Conservation (phyloP, 306 rosid genomes). For the Fragaria ananassa region DNA sequence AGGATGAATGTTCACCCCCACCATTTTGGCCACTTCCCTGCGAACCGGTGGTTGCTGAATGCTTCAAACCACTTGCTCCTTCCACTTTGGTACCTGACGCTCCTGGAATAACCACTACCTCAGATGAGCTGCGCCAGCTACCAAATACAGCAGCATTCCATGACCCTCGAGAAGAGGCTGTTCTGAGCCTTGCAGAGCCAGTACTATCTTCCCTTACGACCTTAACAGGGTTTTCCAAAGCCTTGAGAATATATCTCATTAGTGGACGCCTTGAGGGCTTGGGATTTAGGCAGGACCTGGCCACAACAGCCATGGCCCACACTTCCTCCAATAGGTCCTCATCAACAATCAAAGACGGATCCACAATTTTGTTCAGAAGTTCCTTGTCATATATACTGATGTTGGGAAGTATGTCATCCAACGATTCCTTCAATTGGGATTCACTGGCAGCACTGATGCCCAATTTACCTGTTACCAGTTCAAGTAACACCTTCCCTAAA, state of each 20-base stretch:
- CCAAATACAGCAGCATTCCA: slow-evolving; percentile 92
- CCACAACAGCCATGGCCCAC: slow-evolving; percentile 95
- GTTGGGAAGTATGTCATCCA: slow-evolving; percentile 58
- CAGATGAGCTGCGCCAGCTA: slow-evolving; percentile 93
- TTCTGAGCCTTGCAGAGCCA: slow-evolving; percentile 65
- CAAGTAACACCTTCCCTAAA: slow-evolving; percentile 91
- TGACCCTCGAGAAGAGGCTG: slow-evolving; percentile 82
- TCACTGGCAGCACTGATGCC: slow-evolving; percentile 74
- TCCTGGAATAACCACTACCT: slow-evolving; percentile 48
- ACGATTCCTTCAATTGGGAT: slow-evolving; percentile 48
- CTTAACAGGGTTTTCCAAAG: slow-evolving; percentile 87
- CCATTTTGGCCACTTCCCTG: slow-evolving; percentile 60
- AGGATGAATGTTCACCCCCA: slow-evolving; percentile 59
- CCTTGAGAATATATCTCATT: slow-evolving; percentile 81
- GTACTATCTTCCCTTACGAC: slow-evolving; percentile 87
- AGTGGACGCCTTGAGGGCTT: slow-evolving; percentile 83
- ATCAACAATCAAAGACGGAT: slow-evolving; percentile 75
- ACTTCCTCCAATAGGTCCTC: slow-evolving; percentile 96
- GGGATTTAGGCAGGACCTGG: slow-evolving; percentile 87
- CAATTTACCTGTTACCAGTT: slow-evolving; percentile 77
- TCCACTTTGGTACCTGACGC: slow-evolving; percentile 46
- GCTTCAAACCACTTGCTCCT: slow-evolving; percentile 65
- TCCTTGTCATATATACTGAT: slow-evolving; percentile 81
- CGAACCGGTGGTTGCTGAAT: slow-evolving; percentile 68
- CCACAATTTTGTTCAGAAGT: slow-evolving; percentile 68